Evolutionary conservation across 2,329 filamentous ascomycete genomes (phyloP).

Genomic region (Ceratocystis diversiconidia): DNA sequence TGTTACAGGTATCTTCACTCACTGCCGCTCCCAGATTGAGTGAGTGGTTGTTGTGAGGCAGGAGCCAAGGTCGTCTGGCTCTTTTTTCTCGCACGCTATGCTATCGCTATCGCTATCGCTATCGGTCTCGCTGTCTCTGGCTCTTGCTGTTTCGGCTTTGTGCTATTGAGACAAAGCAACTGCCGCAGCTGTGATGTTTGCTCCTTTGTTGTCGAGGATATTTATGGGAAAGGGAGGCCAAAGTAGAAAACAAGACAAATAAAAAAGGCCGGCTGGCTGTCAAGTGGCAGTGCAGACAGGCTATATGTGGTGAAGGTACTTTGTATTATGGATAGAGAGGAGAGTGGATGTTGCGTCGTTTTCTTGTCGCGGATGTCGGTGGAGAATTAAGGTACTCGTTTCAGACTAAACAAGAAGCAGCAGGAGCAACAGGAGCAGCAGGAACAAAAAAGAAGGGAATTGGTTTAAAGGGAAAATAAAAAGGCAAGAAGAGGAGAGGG

Average conservation of each 20-base stretch:
- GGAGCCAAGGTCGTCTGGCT: too few species aligned
- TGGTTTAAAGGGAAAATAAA: neutral
- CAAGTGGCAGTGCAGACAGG: neutral
- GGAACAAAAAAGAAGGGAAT: neutral
- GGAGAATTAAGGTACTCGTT: neutral
- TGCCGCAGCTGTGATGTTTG: neutral
- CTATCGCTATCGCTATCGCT: neutral
- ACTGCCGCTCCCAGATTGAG: neutral
- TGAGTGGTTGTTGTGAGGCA: too few species aligned
- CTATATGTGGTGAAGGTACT: neutral
- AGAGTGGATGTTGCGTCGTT: neutral
- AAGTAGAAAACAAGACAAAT: neutral
- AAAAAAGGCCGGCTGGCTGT: neutral
- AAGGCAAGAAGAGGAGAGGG: neutral
- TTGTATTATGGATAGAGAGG: neutral
- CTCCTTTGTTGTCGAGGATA: neutral
- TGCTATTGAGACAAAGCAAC: neutral
- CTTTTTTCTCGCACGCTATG: neutral
- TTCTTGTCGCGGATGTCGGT: neutral
- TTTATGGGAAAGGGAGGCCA: neutral
- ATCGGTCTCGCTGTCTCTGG: neutral
- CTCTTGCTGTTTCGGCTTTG: neutral
- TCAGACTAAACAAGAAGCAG: neutral
- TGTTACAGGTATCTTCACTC: neutral
- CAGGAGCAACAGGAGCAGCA: neutral